Evolutionary conservation across 2,329 filamentous ascomycete genomes (phyloP).

Genomic region (Penicillium sp.): DNA sequence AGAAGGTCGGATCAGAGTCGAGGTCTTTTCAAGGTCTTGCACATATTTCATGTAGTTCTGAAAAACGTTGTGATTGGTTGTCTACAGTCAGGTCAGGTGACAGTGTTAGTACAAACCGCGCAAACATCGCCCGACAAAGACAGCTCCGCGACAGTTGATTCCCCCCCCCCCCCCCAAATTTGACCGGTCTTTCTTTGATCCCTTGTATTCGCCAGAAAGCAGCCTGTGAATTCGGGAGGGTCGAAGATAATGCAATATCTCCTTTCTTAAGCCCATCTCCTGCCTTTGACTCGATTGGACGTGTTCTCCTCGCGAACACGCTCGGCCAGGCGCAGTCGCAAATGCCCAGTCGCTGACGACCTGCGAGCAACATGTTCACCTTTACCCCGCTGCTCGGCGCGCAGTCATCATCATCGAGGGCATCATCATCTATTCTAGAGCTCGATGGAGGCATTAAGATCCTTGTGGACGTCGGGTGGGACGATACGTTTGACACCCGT

Average conservation of each 20-base stretch:
- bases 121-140: slow-evolving; percentile 12
- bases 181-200: neutral
- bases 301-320: slow-evolving; percentile 9
- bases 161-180: neutral
- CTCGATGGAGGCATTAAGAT: slow-evolving; percentile 96
- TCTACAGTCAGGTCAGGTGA: neutral
- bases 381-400: slow-evolving; percentile 91
- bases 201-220: neutral
- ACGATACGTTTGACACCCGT: slow-evolving; percentile 77
- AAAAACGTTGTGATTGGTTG: neutral
- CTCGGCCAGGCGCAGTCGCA: slow-evolving; percentile 5
- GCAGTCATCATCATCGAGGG: slow-evolving; percentile 70
- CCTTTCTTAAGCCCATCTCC: neutral
- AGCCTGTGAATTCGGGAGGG: neutral
- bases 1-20: neutral
- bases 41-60: neutral
- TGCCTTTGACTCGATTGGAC: slow-evolving; percentile 3
- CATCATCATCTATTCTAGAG: slow-evolving; percentile 92
- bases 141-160: slow-evolving; percentile 4
- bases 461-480: slow-evolving; percentile 92
- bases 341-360: slow-evolving; percentile 10
- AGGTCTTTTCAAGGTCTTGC: neutral
- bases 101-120: slow-evolving; percentile 1
- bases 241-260: neutral
- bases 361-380: slow-evolving; percentile 69